These are phyloP conservation scores for Eucalyptus marginata DNA, from an alignment of 345 rosid species.

Conservation along the genomic window DNA sequence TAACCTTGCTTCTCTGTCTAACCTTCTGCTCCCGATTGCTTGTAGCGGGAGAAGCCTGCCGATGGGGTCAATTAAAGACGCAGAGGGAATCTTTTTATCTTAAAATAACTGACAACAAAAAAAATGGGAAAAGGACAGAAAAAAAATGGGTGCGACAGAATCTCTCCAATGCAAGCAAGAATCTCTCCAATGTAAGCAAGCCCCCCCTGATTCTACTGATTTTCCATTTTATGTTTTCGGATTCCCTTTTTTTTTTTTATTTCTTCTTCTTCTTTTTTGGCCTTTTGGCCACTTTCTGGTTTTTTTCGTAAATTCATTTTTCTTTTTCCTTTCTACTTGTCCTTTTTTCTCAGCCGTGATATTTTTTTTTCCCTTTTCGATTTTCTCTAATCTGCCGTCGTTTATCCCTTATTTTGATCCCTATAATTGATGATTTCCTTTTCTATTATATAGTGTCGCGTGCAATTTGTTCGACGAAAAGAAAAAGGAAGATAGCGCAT, in stretches of 20 bases:
- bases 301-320: not conserved
- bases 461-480: not conserved
- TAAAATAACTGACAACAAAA: not conserved
- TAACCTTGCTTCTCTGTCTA: not conserved
- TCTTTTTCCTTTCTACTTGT: not conserved
- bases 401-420: not conserved
- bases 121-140: not conserved
- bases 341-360: not conserved
- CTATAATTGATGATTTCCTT: not conserved
- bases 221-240: not conserved
- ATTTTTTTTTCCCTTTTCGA: not conserved
- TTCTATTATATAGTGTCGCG: not conserved
- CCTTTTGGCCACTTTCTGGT: not conserved
- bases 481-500: not conserved
- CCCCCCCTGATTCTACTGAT: not conserved
- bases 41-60: not conserved
- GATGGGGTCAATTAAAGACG: not conserved
- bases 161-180: not conserved
- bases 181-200: not conserved
- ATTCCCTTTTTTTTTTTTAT: rapidly evolving
- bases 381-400: not conserved
- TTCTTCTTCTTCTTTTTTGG: not conserved
- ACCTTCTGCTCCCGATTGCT: not conserved
- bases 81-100: not conserved
- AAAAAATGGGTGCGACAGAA: not conserved